Conservation (phyloP, 441 rosid genomes). For the Mallotus repandus region DNA sequence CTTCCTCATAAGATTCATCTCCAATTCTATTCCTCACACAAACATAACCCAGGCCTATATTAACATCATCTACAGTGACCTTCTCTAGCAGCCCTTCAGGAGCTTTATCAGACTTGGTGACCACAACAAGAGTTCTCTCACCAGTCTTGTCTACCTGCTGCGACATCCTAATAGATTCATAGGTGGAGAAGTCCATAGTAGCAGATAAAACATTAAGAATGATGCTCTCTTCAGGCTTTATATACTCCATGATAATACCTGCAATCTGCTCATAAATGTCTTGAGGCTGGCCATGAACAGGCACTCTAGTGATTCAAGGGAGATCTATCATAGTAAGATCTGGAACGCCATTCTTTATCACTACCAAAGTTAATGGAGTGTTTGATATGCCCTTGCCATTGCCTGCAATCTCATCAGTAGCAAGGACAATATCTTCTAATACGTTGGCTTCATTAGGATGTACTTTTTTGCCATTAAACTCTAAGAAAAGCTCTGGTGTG, state of each 20-base stretch:
- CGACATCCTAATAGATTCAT: constrained; percentile 48
- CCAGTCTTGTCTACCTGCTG: constrained; percentile 42
- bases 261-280: constrained; percentile 37
- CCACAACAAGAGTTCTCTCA: constrained; percentile 45
- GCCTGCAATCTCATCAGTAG: constrained; percentile 35
- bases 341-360: constrained; percentile 38
- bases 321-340: constrained; percentile 52
- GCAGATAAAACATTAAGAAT: constrained; percentile 46
- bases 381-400: constrained; percentile 32
- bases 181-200: constrained; percentile 33
- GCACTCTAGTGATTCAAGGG: constrained; percentile 47
- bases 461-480: constrained; percentile 22
- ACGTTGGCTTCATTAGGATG: constrained; percentile 21
- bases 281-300: constrained; percentile 42
- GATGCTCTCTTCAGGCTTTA: constrained; percentile 38
- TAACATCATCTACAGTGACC: constrained; percentile 43
- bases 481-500: constrained; percentile 22
- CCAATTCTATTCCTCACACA: constrained; percentile 47
- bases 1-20: constrained; percentile 38
- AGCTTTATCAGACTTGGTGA: constrained; percentile 42
- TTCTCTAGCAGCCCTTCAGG: constrained; percentile 45
- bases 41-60: constrained; percentile 42
- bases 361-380: constrained; percentile 27
- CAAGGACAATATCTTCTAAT: constrained; percentile 18
- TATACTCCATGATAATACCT: constrained; percentile 40